Percentiles rank a stretch among this genome's conserved stretches.
These are phyloP conservation scores for Colletotrichum orchidophilum DNA, from an alignment of 2,329 filamentous ascomycete genomes.

Conservation along the genomic window DNA sequence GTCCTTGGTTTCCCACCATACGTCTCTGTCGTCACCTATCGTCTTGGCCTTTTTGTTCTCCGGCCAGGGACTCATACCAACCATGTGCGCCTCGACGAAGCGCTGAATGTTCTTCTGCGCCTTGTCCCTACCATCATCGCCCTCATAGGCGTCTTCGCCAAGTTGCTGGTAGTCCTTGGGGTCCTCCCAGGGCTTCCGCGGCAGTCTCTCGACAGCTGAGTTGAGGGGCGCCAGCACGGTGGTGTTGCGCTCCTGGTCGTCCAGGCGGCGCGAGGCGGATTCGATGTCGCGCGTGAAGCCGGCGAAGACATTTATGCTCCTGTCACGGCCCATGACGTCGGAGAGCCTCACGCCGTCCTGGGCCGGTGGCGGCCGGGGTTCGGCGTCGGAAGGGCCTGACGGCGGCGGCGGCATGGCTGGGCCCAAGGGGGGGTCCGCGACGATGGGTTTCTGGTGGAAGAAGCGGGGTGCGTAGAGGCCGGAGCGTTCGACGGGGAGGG, in stretches of 20 bases:
- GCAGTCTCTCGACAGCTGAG: constrained; percentile 78
- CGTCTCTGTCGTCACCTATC: constrained; percentile 67
- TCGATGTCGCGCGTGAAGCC: constrained; percentile 81
- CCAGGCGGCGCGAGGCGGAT: constrained; percentile 73
- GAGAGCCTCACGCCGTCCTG: constrained; percentile 73
- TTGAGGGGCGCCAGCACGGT: constrained; percentile 92
- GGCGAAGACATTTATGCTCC: constrained; percentile 85
- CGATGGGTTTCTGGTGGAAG: constrained; percentile 33
- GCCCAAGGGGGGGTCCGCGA: constrained; percentile 30
- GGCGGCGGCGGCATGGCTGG: constrained; percentile 38
- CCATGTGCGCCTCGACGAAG: constrained; percentile 89
- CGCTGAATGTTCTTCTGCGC: constrained; percentile 79
- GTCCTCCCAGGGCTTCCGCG: constrained; percentile 88
- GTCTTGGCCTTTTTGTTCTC: constrained; percentile 73
- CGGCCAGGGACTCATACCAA: constrained; percentile 79
- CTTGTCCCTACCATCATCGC: constrained; percentile 76
- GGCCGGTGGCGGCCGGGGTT: constrained; percentile 41
- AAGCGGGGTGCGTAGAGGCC: constrained; percentile 17
- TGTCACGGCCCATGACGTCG: constrained; percentile 84
- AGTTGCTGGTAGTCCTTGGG: constrained; percentile 75
- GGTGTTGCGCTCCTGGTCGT: constrained; percentile 73
- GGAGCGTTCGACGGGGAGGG: constrained; percentile 24
- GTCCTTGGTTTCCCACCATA: constrained; percentile 85
- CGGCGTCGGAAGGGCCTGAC: constrained; percentile 37
- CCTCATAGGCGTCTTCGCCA: constrained; percentile 79